phyloP scores from a whole-genome alignment of 31 red algal genomes.

The Pterothamnion heteromorphum region DNA sequence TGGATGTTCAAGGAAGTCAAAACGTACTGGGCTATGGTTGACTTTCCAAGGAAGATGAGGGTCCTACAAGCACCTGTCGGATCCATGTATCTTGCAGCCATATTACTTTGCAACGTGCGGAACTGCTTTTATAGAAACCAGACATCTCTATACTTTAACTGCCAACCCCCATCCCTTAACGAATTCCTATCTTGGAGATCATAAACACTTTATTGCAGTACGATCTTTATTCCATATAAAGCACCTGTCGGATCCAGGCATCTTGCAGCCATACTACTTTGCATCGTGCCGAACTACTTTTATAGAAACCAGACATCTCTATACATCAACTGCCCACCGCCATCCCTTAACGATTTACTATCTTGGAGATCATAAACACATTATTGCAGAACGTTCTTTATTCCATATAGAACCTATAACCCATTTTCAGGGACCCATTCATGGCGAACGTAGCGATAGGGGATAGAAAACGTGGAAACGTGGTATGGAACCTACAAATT shows the following conservation, averaged over 20 bases:
- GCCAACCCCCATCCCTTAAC: not conserved
- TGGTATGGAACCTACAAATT: no score
- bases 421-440: not conserved
- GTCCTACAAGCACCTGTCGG: not conserved
- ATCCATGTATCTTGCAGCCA: conserved; percentile 10
- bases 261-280: not conserved
- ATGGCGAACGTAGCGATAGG: not conserved
- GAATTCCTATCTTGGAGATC: conserved; percentile 14
- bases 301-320: no score
- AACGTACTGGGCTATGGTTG: conserved; percentile 1
- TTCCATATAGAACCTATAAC: not conserved
- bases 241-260: not conserved
- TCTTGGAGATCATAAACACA: no score
- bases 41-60: conserved; percentile 27
- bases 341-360: not conserved
- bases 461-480: not conserved
- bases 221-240: not conserved
- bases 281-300: no score
- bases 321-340: no score
- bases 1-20: conserved; percentile 55
- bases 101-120: conserved; percentile 26
- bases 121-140: conserved; percentile 31
- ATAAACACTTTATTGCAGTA: not conserved
- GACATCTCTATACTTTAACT: conserved; percentile 2
- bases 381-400: not conserved